Evolutionary conservation across 2,329 filamentous ascomycete genomes (phyloP), one percentile per base, ranked within the genome.

Genomic region (Cytospora schulzeri): DNA sequence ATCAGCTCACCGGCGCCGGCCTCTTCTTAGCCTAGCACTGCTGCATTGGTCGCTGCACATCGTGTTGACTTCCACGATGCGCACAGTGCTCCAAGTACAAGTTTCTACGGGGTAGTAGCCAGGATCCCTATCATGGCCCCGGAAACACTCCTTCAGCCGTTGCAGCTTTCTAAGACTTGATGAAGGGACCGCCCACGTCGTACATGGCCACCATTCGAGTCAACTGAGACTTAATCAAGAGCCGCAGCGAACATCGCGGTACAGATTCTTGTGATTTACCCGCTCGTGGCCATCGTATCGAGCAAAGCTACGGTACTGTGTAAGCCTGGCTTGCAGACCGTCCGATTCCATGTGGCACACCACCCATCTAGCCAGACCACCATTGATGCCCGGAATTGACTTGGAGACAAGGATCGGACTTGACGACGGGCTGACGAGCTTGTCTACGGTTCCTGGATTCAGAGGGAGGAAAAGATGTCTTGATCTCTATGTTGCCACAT

Each of bases 1-100:
- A 60, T 53, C 65, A 62, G 51, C 62, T 51, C 58, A 57, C 58
- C 65, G 45, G 26, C 28, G 57, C 53, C 54, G 54, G 22, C 57
- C 62, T 59, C 35, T 17, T 52, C 50, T 55, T 52, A 65, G 62
- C 58, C 62, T 62, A 62, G 62, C 62, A 41, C 45, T 63, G 64
- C 52, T 59, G 41, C 51, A 52, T 29, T 54, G 58, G 54, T 56
- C 51, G 65, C 57, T 63, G 62, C 62, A 61, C 58, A 53, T 56
- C 52, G 50, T 57, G 54, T 41, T 56, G 57, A 22, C 33, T 31
- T 41, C 53, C 28, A 14, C 29, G 53, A 57, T 52, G 57, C 62
- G 62, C 62, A 64, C 62, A 57, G 62, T 64, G 62, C 62, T 38
- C 41, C 35, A 45, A 4, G 54, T 41, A 15, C 54, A 35, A 2